Evolutionary conservation across 192 early-diverging fungal genomes (phyloP), one percentile per base, ranked within the genome.

Genomic region (Umbelopsis sp.): DNA sequence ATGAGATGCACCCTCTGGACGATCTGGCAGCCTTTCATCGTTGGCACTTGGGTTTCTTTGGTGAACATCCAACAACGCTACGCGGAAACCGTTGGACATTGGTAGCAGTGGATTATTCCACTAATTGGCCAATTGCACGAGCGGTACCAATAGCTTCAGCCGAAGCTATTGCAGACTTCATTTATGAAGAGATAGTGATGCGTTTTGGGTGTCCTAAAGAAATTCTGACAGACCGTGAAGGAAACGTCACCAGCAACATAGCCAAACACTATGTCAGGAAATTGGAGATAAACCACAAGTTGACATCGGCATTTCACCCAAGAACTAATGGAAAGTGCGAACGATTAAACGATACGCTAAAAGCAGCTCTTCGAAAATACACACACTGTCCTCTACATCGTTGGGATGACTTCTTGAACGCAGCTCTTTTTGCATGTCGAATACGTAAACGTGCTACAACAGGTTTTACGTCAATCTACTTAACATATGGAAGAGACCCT

Each of bases 371-470:
- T 52, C 26, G 4, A 14, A 71, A 71, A 34, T 71, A 62, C 31
- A 36, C 29, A 0, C 3, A 71, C 9, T 36, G 70, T 32, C 44
- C 4, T 1, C 25, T 71, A 0, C 56, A 71, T 26, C 45, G 49
- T 10, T 79, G 69, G 73, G 77, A 74, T 51, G 34, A 69, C 24
- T 74, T 65, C 65, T 12, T 79, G 7, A 36, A 69, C 16, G 47
- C 66, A 20, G 70, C 70, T 1, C 31, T 79, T 0, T 74, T 71
- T n/a, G 47, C 77, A 1, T 79, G 73, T 36, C 65, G 66, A 0
- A 74, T 68, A 3, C 38, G 69, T 14, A 79, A 54, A 25, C 72
- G 74, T 68, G 34, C 34, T 2, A 74, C 70, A 0, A 71, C 69
- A 5, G 32, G 73, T n/a, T 56, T 45, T 22, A 71, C 53, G n/a